Evolutionary conservation across 2,329 filamentous ascomycete genomes (phyloP).

Genomic region (Cryoendolithus antarcticus): DNA sequence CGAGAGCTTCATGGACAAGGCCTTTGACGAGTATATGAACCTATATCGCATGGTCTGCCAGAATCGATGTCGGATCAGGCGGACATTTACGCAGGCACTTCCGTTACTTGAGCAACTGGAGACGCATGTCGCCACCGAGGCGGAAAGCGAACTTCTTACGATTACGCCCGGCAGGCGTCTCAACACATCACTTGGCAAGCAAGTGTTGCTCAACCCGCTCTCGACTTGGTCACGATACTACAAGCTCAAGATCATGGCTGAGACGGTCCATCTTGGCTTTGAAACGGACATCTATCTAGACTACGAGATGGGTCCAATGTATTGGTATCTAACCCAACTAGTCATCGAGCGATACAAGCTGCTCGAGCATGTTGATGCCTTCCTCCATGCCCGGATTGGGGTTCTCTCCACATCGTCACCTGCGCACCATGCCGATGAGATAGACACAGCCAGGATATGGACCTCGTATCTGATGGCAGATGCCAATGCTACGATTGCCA

Average conservation of each 20-base stretch:
- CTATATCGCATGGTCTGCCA: conserved; percentile 75
- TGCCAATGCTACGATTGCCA: conserved; percentile 15
- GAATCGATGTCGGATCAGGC: conserved; percentile 78
- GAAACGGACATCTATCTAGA: conserved; percentile 82
- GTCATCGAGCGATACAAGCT: conserved; percentile 8
- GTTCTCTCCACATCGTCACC: conserved; percentile 15
- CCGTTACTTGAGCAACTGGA: conserved; percentile 76
- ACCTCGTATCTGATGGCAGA: conserved; percentile 19
- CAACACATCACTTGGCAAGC: conserved; percentile 1
- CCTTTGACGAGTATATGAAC: conserved; percentile 58
- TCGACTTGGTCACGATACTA: conserved; percentile 84
- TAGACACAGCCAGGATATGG: conserved; percentile 8
- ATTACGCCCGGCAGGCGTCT: conserved; percentile 2
- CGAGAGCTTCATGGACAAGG: conserved; percentile 51
- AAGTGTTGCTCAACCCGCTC: conserved; percentile 50
- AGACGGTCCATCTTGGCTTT: conserved; percentile 82
- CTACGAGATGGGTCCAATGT: conserved; percentile 79
- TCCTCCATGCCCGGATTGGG: conserved; percentile 33
- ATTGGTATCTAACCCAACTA: conserved; percentile 43
- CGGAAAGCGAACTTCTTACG: conserved; percentile 10
- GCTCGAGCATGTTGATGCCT: conserved; percentile 59
- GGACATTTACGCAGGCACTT: conserved; percentile 75
- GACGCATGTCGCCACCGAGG: conserved; percentile 44
- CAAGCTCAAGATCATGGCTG: conserved; percentile 79
- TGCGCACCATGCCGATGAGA: conserved; percentile 5